Percentiles rank a stretch among this genome's conserved stretches.
Evolutionary conservation across 1,284 basidiomycete genomes (phyloP).

Genomic region (Filobasidium uniguttulatum): DNA sequence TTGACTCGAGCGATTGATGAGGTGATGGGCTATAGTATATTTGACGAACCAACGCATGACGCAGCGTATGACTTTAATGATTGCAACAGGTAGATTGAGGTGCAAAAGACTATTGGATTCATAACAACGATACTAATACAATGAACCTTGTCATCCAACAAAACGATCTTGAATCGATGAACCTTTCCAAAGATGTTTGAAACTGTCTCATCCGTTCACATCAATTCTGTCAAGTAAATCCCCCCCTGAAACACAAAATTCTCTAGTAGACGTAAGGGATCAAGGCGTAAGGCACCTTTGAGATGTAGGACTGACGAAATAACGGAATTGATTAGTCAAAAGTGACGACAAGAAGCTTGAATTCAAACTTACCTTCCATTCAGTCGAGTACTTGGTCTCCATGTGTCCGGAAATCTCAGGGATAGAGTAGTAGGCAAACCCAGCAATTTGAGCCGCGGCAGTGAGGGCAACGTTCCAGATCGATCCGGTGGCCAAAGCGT

Average conservation of each 20-base stretch:
- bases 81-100: not conserved
- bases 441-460: constrained; percentile 4
- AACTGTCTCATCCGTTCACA: no score
- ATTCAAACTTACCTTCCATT: constrained; percentile 13
- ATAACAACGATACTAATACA: no score
- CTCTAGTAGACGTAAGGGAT: constrained; percentile 16
- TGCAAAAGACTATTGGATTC: no score
- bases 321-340: not conserved
- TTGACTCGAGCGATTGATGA: not conserved
- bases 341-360: not conserved
- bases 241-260: no score
- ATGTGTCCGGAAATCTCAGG: constrained; percentile 13
- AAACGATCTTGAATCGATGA: no score
- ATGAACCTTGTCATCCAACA: no score
- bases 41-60: not conserved
- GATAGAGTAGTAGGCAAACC: constrained; percentile 9
- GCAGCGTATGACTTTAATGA: not conserved
- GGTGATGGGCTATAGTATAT: not conserved
- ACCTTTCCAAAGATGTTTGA: no score
- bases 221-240: no score
- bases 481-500: constrained; percentile 14
- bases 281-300: constrained; percentile 14
- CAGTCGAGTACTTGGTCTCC: constrained; percentile 8
- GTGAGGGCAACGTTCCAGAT: constrained; percentile 8
- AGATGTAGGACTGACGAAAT: constrained; percentile 8